Conservation (phyloP, 371 early-diverging fungal species). For the Apophysomyces ossiformis region DNA sequence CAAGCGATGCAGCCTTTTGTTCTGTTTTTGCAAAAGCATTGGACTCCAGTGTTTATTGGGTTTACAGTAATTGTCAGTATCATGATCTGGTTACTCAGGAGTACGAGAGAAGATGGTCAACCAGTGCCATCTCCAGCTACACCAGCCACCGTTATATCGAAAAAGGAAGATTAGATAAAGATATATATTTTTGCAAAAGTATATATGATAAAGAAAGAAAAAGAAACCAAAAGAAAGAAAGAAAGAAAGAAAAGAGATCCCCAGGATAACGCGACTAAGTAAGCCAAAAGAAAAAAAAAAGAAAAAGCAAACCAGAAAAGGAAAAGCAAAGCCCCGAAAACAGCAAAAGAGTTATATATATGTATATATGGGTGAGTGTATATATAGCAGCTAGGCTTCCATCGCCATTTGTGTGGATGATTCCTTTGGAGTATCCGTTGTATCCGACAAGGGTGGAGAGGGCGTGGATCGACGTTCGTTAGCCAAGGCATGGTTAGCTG, state of each 20-base stretch:
- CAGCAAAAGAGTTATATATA: background rate
- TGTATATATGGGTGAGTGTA: background rate
- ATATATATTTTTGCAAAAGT: background rate
- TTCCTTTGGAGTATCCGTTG: background rate
- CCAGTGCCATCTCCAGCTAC: background rate
- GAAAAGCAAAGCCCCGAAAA: background rate
- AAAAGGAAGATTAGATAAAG: slow-evolving; percentile 1
- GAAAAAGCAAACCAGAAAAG: background rate
- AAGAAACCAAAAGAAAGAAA: background rate
- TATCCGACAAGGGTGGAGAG: slow-evolving; percentile 3
- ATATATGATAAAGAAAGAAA: background rate
- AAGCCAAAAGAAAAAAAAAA: background rate
- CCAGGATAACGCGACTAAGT: too few relatives aligned
- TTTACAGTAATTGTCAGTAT: background rate
- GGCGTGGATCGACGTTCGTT: background rate
- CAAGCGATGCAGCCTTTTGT: background rate
- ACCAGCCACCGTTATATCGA: background rate
- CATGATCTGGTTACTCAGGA: slow-evolving; percentile 1
- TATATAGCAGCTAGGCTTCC: background rate
- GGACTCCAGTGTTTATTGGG: background rate
- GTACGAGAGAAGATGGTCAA: background rate
- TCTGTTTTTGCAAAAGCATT: background rate
- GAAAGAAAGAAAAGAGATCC: background rate
- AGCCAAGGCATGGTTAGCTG: slow-evolving; percentile 4
- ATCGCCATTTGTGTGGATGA: slow-evolving; percentile 4